Percentiles rank a stretch among this genome's conserved stretches.
These are phyloP conservation scores for Paramecium pentaurelia DNA, from an alignment of 73 alveolate genomes.

Conservation along the genomic window DNA sequence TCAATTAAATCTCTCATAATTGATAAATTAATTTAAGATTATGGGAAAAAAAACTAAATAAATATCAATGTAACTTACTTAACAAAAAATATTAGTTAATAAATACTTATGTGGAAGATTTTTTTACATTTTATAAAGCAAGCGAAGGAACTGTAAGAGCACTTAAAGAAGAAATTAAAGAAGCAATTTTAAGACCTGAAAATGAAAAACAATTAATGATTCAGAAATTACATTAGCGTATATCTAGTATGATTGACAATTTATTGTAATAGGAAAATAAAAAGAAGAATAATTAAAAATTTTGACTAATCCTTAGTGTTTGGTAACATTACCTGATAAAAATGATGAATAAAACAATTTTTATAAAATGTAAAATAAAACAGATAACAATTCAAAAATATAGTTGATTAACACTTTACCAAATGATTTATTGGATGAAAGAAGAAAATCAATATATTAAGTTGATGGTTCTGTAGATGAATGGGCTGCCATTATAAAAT, in stretches of 20 bases:
- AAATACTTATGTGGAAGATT: not conserved
- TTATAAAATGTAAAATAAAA: not conserved
- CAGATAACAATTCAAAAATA: not conserved
- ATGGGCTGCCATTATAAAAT: conserved; percentile 33
- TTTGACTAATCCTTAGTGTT: not conserved
- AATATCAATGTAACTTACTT: not conserved
- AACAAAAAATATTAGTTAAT: not conserved
- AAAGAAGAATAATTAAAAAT: not conserved
- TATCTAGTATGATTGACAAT: not conserved
- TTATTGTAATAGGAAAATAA: not conserved
- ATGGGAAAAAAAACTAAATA: not conserved
- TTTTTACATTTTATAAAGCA: not conserved
- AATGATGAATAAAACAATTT: not conserved
- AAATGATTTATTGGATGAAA: not conserved
- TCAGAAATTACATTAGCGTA: not conserved
- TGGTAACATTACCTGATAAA: not conserved
- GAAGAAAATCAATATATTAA: not conserved
- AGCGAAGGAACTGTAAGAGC: conserved; percentile 32
- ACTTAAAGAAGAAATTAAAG: not conserved
- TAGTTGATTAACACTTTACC: not conserved
- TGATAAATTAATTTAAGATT: not conserved
- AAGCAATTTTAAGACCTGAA: not conserved
- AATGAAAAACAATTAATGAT: not conserved
- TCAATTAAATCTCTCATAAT: not conserved
- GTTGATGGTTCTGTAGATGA: conserved; percentile 31